Evolutionary conservation across 1,284 basidiomycete species (phyloP), one percentile per base, ranked within the genome.

Genomic region (Malassezia dermatis): DNA sequence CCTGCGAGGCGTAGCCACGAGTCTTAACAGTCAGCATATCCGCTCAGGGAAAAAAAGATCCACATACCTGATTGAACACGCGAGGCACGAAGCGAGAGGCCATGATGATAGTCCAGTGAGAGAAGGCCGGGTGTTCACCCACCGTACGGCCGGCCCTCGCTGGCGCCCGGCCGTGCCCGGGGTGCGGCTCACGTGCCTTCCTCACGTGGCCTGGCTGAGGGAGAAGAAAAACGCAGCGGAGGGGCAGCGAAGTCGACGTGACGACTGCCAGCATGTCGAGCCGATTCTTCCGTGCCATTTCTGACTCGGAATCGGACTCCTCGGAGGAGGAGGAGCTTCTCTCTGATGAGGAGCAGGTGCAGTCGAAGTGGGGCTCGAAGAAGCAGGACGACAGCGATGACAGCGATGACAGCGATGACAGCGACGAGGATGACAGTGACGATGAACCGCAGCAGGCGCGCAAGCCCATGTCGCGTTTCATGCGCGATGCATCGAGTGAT

Each of bases 401-500:
- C 23, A 54, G 51, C 45, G 63, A 63, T 39, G 67, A 64, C 34
- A 60, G 60, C 31, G 60, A 63, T 11, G 60, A 63, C 19, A 51
- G 54, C 32, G 63, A 61, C 23, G 59, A 61, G 15, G 45, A 56
- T 3, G 55, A 53, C 34, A 42, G 53, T 21, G 60, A 59, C 17
- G 61, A 57, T 23, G 51, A 44, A 5, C 45, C 51, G 37, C 49
- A 35, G 15, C 56, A 54, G 45, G 49, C 57, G 30, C 64, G 66
- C 43, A 65, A 66, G 62, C 64, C 65, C 46, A 65, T 64, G 60
- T 69, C 66, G 30, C 62, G 69, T 40, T 74, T 74, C 64, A 67
- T 74, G 69, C 64, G 69, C 50, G 71, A 71, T 12, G 71, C 62
- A 3, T 61, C 51, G 30, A 63, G 61, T 53, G 82, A 81, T 24